Conservation (phyloP, 2,329 filamentous ascomycete species). For the Neopestalotiopsis sp. region DNA sequence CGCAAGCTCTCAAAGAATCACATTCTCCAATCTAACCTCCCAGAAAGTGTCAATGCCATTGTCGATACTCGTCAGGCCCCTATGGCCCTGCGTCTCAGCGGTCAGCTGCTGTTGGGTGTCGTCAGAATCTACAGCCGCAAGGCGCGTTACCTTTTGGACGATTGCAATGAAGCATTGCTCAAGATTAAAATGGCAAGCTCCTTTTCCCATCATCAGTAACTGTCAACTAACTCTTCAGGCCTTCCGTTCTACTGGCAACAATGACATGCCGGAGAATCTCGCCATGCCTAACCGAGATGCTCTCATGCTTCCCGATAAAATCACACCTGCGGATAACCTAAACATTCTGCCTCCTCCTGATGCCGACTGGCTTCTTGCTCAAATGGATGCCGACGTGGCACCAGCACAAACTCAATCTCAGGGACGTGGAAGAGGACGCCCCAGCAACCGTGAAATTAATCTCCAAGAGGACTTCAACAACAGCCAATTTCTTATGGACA, state of each 20-base stretch:
- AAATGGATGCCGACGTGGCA: conserved; percentile 64
- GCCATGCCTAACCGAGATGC: conserved; percentile 83
- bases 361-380: conserved; percentile 80
- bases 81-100: conserved; percentile 91
- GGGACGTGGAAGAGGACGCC: conserved; percentile 49
- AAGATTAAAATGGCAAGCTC: conserved; percentile 99
- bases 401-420: conserved; percentile 63
- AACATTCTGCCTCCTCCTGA: conserved; percentile 84
- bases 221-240: conserved; percentile 68
- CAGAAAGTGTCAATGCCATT: conserved; percentile 93
- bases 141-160: conserved; percentile 92
- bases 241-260: conserved; percentile 91
- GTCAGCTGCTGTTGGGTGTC: conserved; percentile 92
- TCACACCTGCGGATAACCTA: conserved; percentile 87
- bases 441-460: conserved; percentile 68
- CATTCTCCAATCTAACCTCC: conserved; percentile 91
- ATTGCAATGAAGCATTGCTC: conserved; percentile 95
- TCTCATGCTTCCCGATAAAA: conserved; percentile 86
- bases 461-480: conserved; percentile 71
- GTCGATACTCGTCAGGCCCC: conserved; percentile 92
- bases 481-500: conserved; percentile 81
- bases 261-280: conserved; percentile 86
- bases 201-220: no score
- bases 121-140: conserved; percentile 98
- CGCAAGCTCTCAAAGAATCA: conserved; percentile 98